Evolutionary conservation across 495 filamentous ascomycete species (phyloP).

Genomic region (Trichoderma asperelloides): DNA sequence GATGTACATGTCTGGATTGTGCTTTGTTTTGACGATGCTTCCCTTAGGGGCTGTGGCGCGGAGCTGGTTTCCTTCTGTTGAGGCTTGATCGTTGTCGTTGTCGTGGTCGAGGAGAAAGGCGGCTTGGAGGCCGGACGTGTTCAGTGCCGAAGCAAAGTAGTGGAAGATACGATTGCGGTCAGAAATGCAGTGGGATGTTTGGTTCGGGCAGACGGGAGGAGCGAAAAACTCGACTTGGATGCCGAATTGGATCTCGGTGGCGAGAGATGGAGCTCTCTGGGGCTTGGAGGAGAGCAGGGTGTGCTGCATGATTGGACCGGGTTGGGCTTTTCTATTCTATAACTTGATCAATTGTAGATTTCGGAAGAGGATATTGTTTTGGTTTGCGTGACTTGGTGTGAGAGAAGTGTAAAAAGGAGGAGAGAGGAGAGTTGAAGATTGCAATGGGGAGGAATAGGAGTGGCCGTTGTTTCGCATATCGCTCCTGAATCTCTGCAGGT

Average conservation of each 20-base stretch:
- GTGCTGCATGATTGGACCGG: neutral
- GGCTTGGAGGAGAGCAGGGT: neutral
- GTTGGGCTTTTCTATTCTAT: neutral
- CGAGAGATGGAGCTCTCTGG: neutral
- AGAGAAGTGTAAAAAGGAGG: too few species aligned
- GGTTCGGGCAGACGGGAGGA: neutral
- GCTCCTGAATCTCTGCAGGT: too few species aligned
- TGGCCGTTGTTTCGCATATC: too few species aligned
- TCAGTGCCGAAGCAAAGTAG: neutral
- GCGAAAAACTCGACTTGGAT: neutral
- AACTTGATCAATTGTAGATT: neutral
- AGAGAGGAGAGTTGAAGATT: too few species aligned
- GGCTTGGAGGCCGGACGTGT: neutral
- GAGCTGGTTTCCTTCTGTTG: neutral
- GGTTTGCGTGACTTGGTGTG: too few species aligned
- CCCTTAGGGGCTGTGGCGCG: neutral
- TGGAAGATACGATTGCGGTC: neutral
- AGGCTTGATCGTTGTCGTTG: neutral
- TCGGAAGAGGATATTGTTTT: too few species aligned
- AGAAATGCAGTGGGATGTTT: neutral
- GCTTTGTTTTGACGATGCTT: neutral
- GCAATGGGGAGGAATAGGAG: too few species aligned
- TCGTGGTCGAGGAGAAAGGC: neutral
- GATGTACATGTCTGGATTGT: slow-evolving; percentile 3
- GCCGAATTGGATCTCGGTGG: slow-evolving; percentile 3